Evolutionary conservation across 768 basidiomycete species (phyloP), one percentile per base, ranked within the genome.

Genomic region (Tubosaeta sp.): DNA sequence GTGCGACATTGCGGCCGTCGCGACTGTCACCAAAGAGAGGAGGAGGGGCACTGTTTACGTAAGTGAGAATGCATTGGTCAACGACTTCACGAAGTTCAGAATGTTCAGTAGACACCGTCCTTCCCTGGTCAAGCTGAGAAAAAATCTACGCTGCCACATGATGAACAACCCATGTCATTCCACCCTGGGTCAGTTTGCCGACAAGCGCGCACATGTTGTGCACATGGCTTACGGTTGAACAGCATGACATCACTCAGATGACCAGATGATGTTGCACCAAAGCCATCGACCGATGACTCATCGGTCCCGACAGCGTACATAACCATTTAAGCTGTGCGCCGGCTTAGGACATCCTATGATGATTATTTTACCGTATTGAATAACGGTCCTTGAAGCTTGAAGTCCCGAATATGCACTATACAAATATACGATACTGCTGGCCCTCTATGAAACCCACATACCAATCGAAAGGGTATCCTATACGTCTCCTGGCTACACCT

Each of bases 401-500:
- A 27, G 38, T 22, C 21, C 38, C 18, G 39, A 24, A 25, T 48
- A 2, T 52, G 52, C 47, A 32, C 27, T 60, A 49, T 16, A 42
- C 39, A 60, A 35, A 46, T 27, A 27, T 16, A 49, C 10, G 6
- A 39, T 60, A 50, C 9, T 44, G 56, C 46, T 10, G 42, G 19
- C 22, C 18, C 40, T 7, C 31, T 1, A 29, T 21, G 32, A n/a
- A 44, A 36, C 34, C 19, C 24, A 38, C 16, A 24, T 13, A 4
- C 34, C 6, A 18, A 13, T 4, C 35, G 35, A 38, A 29, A 45
- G 18, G 4, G 12, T 24, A 43, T 54, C 14, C 1, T 24, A 35
- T 12, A 12, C 7, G 18, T 18, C n/a, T 1, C 6, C 13, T 6
- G 18, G 22, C 44, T 39, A 66, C 19, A 66, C 9, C 11, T 68